Evolutionary conservation across 2,329 filamentous ascomycete species (phyloP).

Genomic region (Westerdykella ornata): DNA sequence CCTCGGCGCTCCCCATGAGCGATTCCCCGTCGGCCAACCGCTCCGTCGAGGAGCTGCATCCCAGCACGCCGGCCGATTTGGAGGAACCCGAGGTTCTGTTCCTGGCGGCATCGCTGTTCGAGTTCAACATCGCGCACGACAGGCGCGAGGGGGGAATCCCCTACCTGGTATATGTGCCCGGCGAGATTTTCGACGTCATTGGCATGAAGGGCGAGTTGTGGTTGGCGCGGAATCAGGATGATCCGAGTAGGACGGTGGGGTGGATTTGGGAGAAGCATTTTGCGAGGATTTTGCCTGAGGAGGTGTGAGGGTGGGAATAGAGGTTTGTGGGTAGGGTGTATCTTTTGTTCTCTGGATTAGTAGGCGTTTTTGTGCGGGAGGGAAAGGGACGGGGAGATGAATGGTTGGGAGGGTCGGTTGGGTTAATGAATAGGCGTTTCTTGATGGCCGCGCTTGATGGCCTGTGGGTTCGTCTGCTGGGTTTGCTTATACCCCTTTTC

Average conservation of each 20-base stretch:
- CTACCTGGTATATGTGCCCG: slow-evolving; percentile 90
- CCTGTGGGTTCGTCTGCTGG: background rate
- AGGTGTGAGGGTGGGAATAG: slow-evolving; percentile 10
- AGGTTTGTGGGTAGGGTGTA: no score
- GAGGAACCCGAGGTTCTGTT: slow-evolving; percentile 71
- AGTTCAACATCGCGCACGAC: slow-evolving; percentile 92
- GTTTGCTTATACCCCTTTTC: no score
- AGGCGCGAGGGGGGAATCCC: slow-evolving; percentile 92
- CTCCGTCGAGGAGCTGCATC: slow-evolving; percentile 12
- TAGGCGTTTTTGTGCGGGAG: no score
- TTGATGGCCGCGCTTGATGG: no score
- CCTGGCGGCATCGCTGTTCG: slow-evolving; percentile 86
- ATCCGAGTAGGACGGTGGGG: slow-evolving; percentile 68
- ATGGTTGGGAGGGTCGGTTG: no score
- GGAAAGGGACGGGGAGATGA: no score
- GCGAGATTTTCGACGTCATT: slow-evolving; percentile 69
- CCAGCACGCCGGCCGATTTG: slow-evolving; percentile 38
- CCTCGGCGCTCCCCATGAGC: slow-evolving; percentile 75
- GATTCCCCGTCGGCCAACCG: slow-evolving; percentile 43
- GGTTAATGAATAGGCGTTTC: no score
- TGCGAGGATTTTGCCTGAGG: slow-evolving; percentile 38
- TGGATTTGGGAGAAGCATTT: slow-evolving; percentile 99
- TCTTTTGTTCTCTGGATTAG: no score
- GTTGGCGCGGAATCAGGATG: slow-evolving; percentile 96
- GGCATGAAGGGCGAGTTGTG: slow-evolving; percentile 95